Conservation (phyloP, 306 rosid species). For the Alnus rubra region DNA sequence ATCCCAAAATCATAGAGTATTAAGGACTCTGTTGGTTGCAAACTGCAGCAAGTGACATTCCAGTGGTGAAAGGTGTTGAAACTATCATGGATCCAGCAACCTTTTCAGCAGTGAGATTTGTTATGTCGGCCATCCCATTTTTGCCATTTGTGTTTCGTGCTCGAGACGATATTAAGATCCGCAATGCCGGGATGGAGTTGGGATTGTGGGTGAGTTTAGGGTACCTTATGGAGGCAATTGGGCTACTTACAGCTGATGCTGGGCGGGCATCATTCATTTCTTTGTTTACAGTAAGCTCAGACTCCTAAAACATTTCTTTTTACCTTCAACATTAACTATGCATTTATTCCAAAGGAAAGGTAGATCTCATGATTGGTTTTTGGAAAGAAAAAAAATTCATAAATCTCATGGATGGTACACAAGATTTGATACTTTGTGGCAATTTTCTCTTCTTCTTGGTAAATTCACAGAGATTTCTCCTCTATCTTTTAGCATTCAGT, state of each 20-base stretch:
- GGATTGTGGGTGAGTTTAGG: constrained; percentile 85
- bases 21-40: not conserved
- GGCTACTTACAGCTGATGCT: constrained; percentile 77
- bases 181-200: constrained; percentile 76
- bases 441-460: not conserved
- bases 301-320: not conserved
- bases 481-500: not conserved
- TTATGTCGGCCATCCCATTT: constrained; percentile 60
- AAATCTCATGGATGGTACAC: not conserved
- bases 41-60: constrained; percentile 66
- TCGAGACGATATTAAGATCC: constrained; percentile 42
- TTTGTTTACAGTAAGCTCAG: constrained; percentile 58
- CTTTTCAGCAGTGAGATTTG: constrained; percentile 68
- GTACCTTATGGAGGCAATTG: constrained; percentile 73
- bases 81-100: constrained; percentile 64
- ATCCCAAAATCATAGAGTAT: not conserved
- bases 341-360: not conserved
- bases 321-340: not conserved
- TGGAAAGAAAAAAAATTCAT: not conserved
- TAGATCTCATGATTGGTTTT: not conserved
- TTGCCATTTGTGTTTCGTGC: constrained; percentile 56
- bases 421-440: not conserved
- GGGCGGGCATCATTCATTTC: constrained; percentile 75
- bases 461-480: not conserved
- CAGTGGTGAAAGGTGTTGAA: constrained; percentile 75